These are phyloP conservation scores for Schrenkiella parvula DNA, from an alignment of 345 rosid genomes.

Conservation along the genomic window DNA sequence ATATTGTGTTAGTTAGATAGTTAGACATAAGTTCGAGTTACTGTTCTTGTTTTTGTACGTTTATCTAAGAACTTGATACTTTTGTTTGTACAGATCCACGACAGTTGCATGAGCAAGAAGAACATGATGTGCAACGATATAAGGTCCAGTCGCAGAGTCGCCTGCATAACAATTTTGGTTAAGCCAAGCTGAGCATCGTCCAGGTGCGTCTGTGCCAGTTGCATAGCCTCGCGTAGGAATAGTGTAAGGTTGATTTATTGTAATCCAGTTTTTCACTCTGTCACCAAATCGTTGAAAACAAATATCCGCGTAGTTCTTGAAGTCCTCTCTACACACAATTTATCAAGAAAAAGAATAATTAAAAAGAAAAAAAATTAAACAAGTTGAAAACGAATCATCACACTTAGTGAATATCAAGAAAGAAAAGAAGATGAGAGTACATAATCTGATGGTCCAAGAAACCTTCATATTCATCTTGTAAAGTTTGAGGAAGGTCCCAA, in stretches of 20 bases:
- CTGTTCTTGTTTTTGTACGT: background rate
- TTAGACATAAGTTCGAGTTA: background rate
- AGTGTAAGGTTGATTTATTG: constrained; percentile 34
- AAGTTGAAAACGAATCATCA: background rate
- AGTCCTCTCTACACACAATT: constrained; percentile 32
- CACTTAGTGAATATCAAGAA: background rate
- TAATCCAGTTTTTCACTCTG: constrained; percentile 46
- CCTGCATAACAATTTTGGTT: constrained; percentile 7
- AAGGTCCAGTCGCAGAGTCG: constrained; percentile 25
- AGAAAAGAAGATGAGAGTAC: background rate
- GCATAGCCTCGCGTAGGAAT: constrained; percentile 20
- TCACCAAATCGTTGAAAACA: constrained; percentile 43
- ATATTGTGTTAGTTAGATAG: background rate
- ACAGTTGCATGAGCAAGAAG: constrained; percentile 36
- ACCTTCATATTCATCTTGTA: constrained; percentile 45
- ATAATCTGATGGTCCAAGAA: constrained; percentile 29
- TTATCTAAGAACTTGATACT: constrained; percentile 26
- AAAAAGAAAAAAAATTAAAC: background rate
- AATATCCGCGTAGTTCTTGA: constrained; percentile 30
- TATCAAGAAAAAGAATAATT: background rate
- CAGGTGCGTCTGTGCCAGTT: constrained; percentile 35
- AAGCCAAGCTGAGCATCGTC: constrained; percentile 37
- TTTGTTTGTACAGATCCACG: constrained; percentile 19
- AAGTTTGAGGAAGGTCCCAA: constrained; percentile 48
- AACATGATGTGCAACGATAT: constrained; percentile 29